Evolutionary conservation across 179 eudicot species (phyloP), one percentile per base, ranked within the genome.

Genomic region (Spinacia oleracea): DNA sequence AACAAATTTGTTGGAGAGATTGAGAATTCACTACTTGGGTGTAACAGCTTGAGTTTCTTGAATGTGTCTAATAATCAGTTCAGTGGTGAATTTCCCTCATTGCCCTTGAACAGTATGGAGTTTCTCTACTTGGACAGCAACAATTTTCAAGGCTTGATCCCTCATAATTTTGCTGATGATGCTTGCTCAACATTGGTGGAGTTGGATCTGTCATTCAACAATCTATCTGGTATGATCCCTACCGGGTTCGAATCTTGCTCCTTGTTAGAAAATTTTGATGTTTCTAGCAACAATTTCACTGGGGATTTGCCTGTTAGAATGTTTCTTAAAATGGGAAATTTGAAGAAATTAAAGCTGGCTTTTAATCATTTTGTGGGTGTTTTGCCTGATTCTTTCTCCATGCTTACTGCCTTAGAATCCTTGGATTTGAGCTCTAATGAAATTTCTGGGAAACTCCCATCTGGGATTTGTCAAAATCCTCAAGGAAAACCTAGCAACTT

Each of bases 341-440:
- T 94, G 86, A 89, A 80, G 81, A 81, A 14, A 15, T 42, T 94
- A 76, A 48, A 45, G 9, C 25, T 94, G 31, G 86, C 84, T 23
- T 86, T 82, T 62, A 95, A 95, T 80, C 76, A 83, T 12, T 95
- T 91, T 77, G 62, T 48, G 21, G 98, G 97, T 25, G 62, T 5
- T 70, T 84, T 95, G 81, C 89, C 93, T 58, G 88, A 89, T 60
- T 70, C 86, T 6, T 51, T 93, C 9, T 79, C 89, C 4, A 75
- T 77, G 51, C 60, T 88, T 35, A 75, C 77, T 14, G 83, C 78
- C 58, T 87, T 92, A 78, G 90, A 90, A 77, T 63, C 77, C 7
- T 80, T 93, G 66, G 97, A 93, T 77, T 86, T 93, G 89, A 91
- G 97, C 81, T 89, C 97, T 12, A 95, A 95, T 77, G 78, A 70